Percentiles rank a stretch among this genome's conserved stretches.
These are phyloP conservation scores for Ramaria rubella DNA, from an alignment of 768 basidiomycete species.

Conservation along the genomic window DNA sequence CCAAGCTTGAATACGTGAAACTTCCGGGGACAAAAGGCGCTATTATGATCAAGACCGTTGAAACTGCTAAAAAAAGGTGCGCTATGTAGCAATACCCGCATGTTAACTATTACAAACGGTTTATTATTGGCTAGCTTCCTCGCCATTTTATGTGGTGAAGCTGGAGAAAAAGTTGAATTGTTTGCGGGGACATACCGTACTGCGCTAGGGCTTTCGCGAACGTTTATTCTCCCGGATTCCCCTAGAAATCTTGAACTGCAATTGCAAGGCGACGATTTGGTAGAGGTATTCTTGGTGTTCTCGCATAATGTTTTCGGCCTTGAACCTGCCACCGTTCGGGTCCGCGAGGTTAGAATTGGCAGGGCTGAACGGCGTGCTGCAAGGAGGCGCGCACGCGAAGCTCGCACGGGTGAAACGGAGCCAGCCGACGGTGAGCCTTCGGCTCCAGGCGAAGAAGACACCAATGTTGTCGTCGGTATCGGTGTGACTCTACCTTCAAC, in stretches of 20 bases:
- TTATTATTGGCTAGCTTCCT: slow-evolving; percentile 54
- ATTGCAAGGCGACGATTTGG: slow-evolving; percentile 86
- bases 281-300: slow-evolving; percentile 88
- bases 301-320: slow-evolving; percentile 88
- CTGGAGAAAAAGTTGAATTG: slow-evolving; percentile 87
- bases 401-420: slow-evolving; percentile 43
- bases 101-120: not conserved
- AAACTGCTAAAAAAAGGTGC: slow-evolving; percentile 84
- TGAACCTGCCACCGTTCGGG: slow-evolving; percentile 87
- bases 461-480: slow-evolving; percentile 55
- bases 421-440: not conserved
- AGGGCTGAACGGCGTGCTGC: slow-evolving; percentile 83
- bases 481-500: slow-evolving; percentile 45
- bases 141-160: slow-evolving; percentile 87
- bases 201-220: slow-evolving; percentile 85
- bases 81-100: slow-evolving; percentile 6
- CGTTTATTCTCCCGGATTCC: slow-evolving; percentile 88
- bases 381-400: slow-evolving; percentile 69
- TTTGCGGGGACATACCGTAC: slow-evolving; percentile 89
- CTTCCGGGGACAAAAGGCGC: slow-evolving; percentile 87
- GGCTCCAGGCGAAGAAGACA: slow-evolving; percentile 33
- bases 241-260: slow-evolving; percentile 82
- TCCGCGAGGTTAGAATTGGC: slow-evolving; percentile 89
- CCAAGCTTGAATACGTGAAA: slow-evolving; percentile 88
- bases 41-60: slow-evolving; percentile 76